phyloP scores from a whole-genome alignment of 345 rosid genomes.

The Passiflora organensis region DNA sequence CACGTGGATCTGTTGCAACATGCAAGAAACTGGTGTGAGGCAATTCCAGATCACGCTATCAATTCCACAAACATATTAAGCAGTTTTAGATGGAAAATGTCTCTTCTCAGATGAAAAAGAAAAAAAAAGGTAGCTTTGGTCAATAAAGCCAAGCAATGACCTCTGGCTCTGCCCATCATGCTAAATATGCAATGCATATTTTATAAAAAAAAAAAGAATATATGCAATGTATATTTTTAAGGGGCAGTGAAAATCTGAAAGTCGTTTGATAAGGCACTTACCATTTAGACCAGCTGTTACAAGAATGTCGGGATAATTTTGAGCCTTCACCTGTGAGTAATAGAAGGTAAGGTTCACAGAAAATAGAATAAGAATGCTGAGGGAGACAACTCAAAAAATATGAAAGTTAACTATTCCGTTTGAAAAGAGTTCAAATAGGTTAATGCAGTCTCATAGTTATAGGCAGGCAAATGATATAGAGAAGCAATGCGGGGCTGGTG shows the following conservation, averaged over 20 bases:
- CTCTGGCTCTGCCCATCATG: no score
- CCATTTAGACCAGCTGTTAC: constrained; percentile 87
- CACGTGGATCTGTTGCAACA: constrained; percentile 67
- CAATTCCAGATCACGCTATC: no score
- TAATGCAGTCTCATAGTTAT: constrained; percentile 1
- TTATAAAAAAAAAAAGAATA: neutral
- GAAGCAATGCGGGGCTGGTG: constrained; percentile 1
- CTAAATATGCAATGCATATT: no score
- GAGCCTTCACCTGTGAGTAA: constrained; percentile 58
- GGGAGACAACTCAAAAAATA: neutral
- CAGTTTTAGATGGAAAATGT: neutral
- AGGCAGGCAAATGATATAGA: neutral
- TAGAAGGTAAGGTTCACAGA: constrained; percentile 6
- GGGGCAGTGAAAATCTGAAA: neutral
- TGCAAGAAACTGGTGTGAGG: constrained; percentile 3
- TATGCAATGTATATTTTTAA: neutral
- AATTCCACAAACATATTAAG: no score
- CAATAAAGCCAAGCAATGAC: no score
- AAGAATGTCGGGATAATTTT: constrained; percentile 76
- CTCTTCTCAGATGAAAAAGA: no score
- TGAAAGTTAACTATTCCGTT: neutral
- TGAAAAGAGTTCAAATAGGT: neutral
- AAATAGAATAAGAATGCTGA: neutral
- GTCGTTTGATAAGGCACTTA: constrained; percentile 21
- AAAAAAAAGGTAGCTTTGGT: no score